These are phyloP conservation scores for Nadsonia starkeyi-henricii DNA, from an alignment of 1,139 yeast genomes.

Conservation along the genomic window DNA sequence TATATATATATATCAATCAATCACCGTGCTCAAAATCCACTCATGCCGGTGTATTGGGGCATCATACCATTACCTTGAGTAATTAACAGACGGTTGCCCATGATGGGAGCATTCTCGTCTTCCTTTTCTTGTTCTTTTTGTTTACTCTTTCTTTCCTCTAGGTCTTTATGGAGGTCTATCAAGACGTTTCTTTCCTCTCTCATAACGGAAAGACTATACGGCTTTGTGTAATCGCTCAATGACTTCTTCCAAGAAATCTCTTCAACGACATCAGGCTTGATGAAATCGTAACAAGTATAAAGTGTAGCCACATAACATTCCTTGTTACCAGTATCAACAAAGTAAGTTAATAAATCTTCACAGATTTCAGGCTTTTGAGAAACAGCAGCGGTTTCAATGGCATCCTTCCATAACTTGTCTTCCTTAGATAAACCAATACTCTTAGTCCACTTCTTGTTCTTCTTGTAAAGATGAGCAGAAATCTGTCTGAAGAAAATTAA, in stretches of 20 bases:
- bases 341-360: conserved; percentile 77
- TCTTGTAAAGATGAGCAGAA: conserved; percentile 86
- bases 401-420: conserved; percentile 90
- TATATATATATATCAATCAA: too few relatives aligned
- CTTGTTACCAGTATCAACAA: conserved; percentile 93
- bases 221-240: conserved; percentile 71
- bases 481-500: conserved; percentile 88
- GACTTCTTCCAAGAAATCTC: conserved; percentile 87
- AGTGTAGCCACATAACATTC: conserved; percentile 89
- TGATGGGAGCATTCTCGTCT: conserved; percentile 26
- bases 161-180: conserved; percentile 52
- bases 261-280: conserved; percentile 69
- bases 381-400: conserved; percentile 81
- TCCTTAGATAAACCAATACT: conserved; percentile 78
- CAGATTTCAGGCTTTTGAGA: conserved; percentile 72
- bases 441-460: conserved; percentile 86
- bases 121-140: conserved; percentile 42
- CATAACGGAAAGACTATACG: conserved; percentile 68
- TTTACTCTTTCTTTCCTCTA: conserved; percentile 53
- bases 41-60: background rate
- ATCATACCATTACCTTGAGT: conserved; percentile 14
- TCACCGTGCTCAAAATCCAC: background rate
- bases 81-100: conserved; percentile 18
- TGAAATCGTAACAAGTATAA: conserved; percentile 70
- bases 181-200: conserved; percentile 64